Evolutionary conservation across 2,329 filamentous ascomycete genomes (phyloP).

Genomic region (Aulographum hederae): DNA sequence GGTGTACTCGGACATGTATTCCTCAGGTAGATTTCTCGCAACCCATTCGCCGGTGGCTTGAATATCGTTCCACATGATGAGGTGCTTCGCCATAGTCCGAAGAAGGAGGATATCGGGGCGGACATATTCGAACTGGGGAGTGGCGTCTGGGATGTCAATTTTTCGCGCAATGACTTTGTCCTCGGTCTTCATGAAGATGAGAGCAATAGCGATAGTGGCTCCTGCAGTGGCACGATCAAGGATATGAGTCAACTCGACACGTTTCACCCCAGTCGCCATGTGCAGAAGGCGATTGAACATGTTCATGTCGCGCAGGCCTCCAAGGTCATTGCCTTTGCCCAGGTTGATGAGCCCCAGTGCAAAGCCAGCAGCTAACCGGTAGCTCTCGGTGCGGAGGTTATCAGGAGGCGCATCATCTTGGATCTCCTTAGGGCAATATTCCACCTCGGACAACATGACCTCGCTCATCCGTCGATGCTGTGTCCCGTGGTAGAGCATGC

Average conservation of each 20-base stretch:
- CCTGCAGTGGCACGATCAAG: conserved; percentile 84
- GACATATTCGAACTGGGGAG: conserved; percentile 87
- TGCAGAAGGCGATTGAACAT: conserved; percentile 75
- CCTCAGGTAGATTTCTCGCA: conserved; percentile 47
- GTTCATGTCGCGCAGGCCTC: conserved; percentile 82
- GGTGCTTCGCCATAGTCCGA: conserved; percentile 69
- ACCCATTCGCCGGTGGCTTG: conserved; percentile 60
- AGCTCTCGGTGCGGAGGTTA: conserved; percentile 80
- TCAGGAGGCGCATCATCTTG: conserved; percentile 50
- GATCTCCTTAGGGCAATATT: conserved; percentile 58
- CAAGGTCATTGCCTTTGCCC: conserved; percentile 72
- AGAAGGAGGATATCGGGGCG: conserved; percentile 83
- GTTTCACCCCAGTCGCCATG: conserved; percentile 74
- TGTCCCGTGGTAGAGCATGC: conserved; percentile 80
- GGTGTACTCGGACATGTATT: conserved; percentile 45
- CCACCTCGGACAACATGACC: conserved; percentile 95
- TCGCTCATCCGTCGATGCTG: conserved; percentile 98
- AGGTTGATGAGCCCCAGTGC: conserved; percentile 89
- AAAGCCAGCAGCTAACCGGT: conserved; percentile 83
- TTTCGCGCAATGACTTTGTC: conserved; percentile 75
- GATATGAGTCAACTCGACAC: conserved; percentile 80
- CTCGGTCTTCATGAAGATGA: conserved; percentile 96
- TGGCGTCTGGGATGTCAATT: conserved; percentile 79
- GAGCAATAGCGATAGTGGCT: conserved; percentile 73
- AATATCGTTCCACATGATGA: conserved; percentile 86